phyloP scores from a whole-genome alignment of 2,329 filamentous ascomycete genomes.

The Ceratocystis eucalypticola region DNA sequence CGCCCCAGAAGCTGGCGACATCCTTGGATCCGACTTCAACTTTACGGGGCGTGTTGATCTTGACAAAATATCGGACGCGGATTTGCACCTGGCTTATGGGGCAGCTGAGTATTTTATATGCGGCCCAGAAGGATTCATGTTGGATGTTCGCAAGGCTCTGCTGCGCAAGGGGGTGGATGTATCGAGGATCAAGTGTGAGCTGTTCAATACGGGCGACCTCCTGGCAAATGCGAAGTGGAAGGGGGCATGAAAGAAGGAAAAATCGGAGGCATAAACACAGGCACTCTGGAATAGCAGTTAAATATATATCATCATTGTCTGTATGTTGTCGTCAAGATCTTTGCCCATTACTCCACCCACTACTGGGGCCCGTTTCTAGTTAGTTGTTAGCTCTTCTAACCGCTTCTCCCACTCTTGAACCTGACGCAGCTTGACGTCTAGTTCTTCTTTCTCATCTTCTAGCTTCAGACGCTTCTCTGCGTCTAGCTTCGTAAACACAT shows the following conservation, averaged over 20 bases:
- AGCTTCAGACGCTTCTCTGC: conserved; percentile 71
- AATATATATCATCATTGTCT: neutral
- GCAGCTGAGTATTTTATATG: conserved; percentile 57
- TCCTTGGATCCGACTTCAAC: conserved; percentile 43
- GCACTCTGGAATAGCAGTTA: neutral
- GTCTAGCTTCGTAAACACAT: conserved; percentile 79
- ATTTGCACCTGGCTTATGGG: conserved; percentile 42
- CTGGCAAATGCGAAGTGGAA: conserved; percentile 12
- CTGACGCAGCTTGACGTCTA: conserved; percentile 71
- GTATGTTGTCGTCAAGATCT: neutral
- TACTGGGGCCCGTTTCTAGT: neutral
- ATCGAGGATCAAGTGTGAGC: conserved; percentile 51
- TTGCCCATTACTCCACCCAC: no score
- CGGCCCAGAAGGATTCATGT: conserved; percentile 59
- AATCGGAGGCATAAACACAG: neutral
- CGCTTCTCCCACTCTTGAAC: conserved; percentile 80
- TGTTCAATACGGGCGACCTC: conserved; percentile 48
- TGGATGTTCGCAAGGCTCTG: conserved; percentile 40
- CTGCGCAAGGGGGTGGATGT: conserved; percentile 40
- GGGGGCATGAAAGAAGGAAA: neutral
- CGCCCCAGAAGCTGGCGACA: conserved; percentile 31
- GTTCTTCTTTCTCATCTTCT: conserved; percentile 92
- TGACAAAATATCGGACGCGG: conserved; percentile 36
- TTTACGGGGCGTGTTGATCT: conserved; percentile 46
- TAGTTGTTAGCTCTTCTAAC: conserved; percentile 57